Conservation (phyloP, 2,329 filamentous ascomycete genomes). For the Aschersonia sp. region DNA sequence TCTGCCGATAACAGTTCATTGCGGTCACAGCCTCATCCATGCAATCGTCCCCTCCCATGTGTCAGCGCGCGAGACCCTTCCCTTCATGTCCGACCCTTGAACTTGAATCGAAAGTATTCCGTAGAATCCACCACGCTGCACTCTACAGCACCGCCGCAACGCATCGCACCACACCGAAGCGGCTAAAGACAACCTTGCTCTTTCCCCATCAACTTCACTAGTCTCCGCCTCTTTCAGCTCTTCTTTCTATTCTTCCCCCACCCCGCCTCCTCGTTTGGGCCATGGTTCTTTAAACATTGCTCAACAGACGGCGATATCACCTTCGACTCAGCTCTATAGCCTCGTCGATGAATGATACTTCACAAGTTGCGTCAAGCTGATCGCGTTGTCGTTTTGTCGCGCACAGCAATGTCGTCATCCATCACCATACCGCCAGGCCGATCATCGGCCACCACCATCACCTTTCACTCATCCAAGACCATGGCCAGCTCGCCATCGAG, state of each 20-base stretch:
- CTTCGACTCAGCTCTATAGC: not conserved
- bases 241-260: not conserved
- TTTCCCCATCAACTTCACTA: not conserved
- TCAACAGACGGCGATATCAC: not conserved
- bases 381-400: not conserved
- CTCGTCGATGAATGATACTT: not conserved
- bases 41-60: no score
- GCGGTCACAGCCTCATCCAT: no score
- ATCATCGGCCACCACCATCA: slow-evolving; percentile 17
- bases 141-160: not conserved
- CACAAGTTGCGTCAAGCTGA: not conserved
- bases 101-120: no score
- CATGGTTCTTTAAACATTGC: not conserved
- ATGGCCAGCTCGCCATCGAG: slow-evolving; percentile 29
- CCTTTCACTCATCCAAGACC: slow-evolving; percentile 27
- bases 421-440: slow-evolving; percentile 48
- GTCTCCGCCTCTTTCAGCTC: not conserved
- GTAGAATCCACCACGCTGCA: not conserved
- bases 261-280: not conserved
- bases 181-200: not conserved
- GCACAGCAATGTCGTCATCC: slow-evolving; percentile 44
- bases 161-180: not conserved
- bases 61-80: no score
- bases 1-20: no score
- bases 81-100: no score